Base-by-base conservation (phyloP, 345 rosid species). In the Cardamine resedifolia region DNA sequence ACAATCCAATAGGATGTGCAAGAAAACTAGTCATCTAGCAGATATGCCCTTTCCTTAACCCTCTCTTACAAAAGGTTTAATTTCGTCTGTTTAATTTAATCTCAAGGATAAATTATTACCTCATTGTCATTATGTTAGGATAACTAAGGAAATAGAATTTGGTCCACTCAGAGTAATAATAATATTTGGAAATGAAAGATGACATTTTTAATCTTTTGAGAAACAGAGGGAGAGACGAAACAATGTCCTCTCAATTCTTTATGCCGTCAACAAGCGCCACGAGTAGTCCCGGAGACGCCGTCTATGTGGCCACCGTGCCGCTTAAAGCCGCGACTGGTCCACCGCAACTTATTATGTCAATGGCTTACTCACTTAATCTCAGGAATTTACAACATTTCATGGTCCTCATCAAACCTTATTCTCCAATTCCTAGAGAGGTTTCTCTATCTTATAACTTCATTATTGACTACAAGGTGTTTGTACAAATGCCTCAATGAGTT, bases 261-360 rank as follows among this genome's bases (percentile, higher is more conserved):
- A 78, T 52, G 61, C 72, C 77, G 2, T n/a, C 75, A 48, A 38
- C 79, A 38, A 57, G 69, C 14, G 66, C n/a, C n/a, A n/a, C n/a
- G n/a, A n/a, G 75, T 19, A 76, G 71, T 24, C n/a, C n/a, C n/a
- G 69, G 79, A 68, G 96, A 86, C 44, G 77, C 84, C 31, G 80
- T 90, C 16, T 88, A 85, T 47, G 91, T 85, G 14, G 87, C 86
- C 4, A 68, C 94, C 1, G 83, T 88, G 34, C 84, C 94, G 10
- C 79, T 88, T 2, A 81, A 79, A 80, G 91, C 88, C 16, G 49
- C 84, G 11, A 74, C 74, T 48, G 93, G 96, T 28, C 85, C 86
- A 3, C 75, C 87, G 6, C 91, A 84, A 77, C 56, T 84, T 38
- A 62, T 85, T 0, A 80, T 82, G 85, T 85, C 91, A 7, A 63